These are phyloP conservation scores for Alternaria angustiovoidea DNA, from an alignment of 2,329 filamentous ascomycete species.

Conservation along the genomic window DNA sequence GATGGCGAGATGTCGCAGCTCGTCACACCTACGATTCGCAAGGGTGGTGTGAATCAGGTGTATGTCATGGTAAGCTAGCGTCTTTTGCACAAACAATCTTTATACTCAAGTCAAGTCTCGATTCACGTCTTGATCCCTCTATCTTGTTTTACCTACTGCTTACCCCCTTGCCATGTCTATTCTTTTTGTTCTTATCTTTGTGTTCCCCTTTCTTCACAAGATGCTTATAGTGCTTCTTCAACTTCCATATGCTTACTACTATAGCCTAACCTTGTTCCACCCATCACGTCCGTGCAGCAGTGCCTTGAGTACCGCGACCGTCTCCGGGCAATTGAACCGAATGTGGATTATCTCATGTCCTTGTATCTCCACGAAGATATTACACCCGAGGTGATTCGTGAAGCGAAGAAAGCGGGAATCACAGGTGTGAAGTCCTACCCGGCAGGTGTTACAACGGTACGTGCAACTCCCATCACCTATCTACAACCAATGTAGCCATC, in stretches of 20 bases:
- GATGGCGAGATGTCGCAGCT: constrained; percentile 62
- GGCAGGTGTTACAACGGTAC: constrained; percentile 53
- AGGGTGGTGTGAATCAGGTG: constrained; percentile 62
- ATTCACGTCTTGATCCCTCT: background rate
- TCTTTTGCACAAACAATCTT: background rate
- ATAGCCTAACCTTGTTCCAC: constrained; percentile 61
- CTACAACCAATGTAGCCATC: rapidly evolving
- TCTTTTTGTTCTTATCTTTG: background rate
- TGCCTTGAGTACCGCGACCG: constrained; percentile 57
- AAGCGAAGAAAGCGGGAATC: constrained; percentile 77
- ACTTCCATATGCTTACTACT: background rate
- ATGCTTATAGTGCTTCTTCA: background rate
- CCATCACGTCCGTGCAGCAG: constrained; percentile 59
- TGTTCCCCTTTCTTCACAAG: no score
- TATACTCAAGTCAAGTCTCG: background rate
- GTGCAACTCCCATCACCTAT: background rate
- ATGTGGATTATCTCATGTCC: constrained; percentile 61
- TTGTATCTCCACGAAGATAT: constrained; percentile 60
- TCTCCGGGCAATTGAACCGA: constrained; percentile 56
- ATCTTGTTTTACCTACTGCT: background rate
- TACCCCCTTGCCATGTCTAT: background rate
- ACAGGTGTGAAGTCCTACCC: constrained; percentile 76
- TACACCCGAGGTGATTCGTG: constrained; percentile 65
- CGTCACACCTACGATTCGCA: constrained; percentile 60
- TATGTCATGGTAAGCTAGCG: constrained; percentile 61